Percentiles rank a stretch among this genome's conserved stretches.
These are phyloP conservation scores for Melaleuca alternifolia DNA, from an alignment of 345 rosid genomes.

Conservation along the genomic window DNA sequence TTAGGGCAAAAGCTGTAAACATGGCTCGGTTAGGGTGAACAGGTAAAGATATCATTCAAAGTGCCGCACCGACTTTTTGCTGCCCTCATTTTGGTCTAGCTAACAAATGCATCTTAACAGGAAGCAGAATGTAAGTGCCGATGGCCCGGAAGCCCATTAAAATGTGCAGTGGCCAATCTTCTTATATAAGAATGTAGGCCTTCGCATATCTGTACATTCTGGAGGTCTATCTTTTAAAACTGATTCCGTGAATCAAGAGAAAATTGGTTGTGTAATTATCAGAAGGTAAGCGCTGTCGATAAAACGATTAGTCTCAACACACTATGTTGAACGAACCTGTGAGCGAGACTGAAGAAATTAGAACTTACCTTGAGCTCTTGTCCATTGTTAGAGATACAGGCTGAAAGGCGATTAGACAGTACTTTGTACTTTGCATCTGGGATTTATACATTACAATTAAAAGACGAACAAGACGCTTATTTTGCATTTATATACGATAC, in stretches of 20 bases:
- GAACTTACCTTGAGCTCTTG: background rate
- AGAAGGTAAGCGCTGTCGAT: background rate
- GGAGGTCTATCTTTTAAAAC: background rate
- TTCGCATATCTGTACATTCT: background rate
- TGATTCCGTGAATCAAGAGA: background rate
- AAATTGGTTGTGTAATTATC: background rate
- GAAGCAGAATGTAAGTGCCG: background rate
- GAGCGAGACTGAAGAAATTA: background rate
- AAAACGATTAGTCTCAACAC: background rate
- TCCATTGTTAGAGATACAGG: background rate
- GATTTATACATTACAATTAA: background rate
- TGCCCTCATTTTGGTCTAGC: background rate
- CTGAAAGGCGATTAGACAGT: background rate
- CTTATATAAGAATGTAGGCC: background rate
- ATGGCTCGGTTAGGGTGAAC: conserved; percentile 11
- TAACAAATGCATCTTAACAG: background rate
- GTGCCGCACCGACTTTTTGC: background rate
- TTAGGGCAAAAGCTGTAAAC: conserved; percentile 19
- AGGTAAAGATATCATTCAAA: background rate
- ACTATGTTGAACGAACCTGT: background rate
- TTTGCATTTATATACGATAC: background rate
- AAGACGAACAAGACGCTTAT: background rate
- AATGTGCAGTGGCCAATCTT: background rate
- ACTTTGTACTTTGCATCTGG: background rate
- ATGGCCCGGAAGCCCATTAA: background rate